Conservation (phyloP, 2,329 filamentous ascomycete genomes). For the Pseudogymnoascus sp. region DNA sequence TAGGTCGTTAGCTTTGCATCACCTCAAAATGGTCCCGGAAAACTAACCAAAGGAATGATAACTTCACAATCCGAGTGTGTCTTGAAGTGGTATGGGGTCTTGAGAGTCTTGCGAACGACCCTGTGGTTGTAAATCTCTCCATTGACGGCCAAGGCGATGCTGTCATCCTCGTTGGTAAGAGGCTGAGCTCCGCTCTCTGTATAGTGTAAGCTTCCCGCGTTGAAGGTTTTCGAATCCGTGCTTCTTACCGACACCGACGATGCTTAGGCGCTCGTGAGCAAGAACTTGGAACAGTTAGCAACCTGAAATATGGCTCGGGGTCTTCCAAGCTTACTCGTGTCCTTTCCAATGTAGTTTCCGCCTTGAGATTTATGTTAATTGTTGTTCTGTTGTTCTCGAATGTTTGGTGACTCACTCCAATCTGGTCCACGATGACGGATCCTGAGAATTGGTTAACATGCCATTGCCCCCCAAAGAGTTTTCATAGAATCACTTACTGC, state of each 20-base stretch:
- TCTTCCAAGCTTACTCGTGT: slow-evolving; percentile 62
- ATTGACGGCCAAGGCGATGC: slow-evolving; percentile 89
- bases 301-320: background rate
- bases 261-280: slow-evolving; percentile 93
- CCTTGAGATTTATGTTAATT: slow-evolving; percentile 40
- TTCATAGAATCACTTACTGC: slow-evolving; percentile 54
- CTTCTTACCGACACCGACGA: slow-evolving; percentile 82
- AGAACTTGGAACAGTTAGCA: slow-evolving; percentile 53
- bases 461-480: background rate
- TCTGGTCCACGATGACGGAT: slow-evolving; percentile 94
- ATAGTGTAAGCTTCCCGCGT: slow-evolving; percentile 8
- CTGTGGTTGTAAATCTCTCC: slow-evolving; percentile 99
- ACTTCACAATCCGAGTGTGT: slow-evolving; percentile 98
- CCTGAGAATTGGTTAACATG: slow-evolving; percentile 37
- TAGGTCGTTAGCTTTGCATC: slow-evolving; percentile 13
- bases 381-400: slow-evolving; percentile 19
- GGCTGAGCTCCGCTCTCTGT: slow-evolving; percentile 92
- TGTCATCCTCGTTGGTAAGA: slow-evolving; percentile 82
- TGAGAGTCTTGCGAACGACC: slow-evolving; percentile 79
- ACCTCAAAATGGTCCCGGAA: background rate
- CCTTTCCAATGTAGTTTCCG: slow-evolving; percentile 80
- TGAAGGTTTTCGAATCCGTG: slow-evolving; percentile 9
- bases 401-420: slow-evolving; percentile 68
- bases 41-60: slow-evolving; percentile 84
- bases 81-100: slow-evolving; percentile 89